phyloP scores from a whole-genome alignment of 352 stramenopile species.

The Phytopythium oedochilum region DNA sequence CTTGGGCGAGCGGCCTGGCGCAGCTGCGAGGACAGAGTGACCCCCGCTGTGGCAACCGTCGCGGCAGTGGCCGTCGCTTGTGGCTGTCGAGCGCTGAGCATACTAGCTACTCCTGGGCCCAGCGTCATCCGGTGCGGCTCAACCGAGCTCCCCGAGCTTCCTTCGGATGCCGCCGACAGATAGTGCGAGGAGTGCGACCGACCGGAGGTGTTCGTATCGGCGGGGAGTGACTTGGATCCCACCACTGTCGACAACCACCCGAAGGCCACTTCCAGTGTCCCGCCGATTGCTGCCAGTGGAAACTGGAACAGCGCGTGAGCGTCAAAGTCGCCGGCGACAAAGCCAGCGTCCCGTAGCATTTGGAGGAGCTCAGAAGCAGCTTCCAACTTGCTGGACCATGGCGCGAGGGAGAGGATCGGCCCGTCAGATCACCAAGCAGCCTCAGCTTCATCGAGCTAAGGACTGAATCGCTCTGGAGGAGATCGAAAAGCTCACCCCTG shows the following conservation, averaged over 20 bases:
- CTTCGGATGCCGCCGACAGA: background rate
- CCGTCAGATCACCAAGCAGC: background rate
- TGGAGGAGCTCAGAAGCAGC: background rate
- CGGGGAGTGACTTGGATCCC: background rate
- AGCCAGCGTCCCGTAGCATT: background rate
- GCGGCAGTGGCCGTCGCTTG: background rate
- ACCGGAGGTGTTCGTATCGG: background rate
- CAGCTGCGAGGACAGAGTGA: too few species aligned
- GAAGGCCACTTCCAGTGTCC: background rate
- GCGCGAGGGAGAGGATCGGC: background rate
- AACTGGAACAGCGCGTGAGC: background rate
- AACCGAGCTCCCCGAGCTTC: background rate
- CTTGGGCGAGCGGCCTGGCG: too few species aligned
- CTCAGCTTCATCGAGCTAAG: background rate
- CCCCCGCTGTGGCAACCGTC: too few species aligned
- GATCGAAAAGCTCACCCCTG: too few species aligned
- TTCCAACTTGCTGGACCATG: background rate
- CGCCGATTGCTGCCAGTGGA: background rate
- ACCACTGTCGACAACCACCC: background rate
- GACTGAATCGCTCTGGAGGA: too few species aligned
- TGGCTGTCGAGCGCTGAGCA: too few species aligned
- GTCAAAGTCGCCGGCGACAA: background rate
- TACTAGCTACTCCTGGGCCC: background rate
- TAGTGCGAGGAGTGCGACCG: background rate
- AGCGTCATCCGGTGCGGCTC: background rate